These are phyloP conservation scores for Hordeum pubiflorum DNA, from an alignment of 202 grass and related monocot species.

Conservation along the genomic window DNA sequence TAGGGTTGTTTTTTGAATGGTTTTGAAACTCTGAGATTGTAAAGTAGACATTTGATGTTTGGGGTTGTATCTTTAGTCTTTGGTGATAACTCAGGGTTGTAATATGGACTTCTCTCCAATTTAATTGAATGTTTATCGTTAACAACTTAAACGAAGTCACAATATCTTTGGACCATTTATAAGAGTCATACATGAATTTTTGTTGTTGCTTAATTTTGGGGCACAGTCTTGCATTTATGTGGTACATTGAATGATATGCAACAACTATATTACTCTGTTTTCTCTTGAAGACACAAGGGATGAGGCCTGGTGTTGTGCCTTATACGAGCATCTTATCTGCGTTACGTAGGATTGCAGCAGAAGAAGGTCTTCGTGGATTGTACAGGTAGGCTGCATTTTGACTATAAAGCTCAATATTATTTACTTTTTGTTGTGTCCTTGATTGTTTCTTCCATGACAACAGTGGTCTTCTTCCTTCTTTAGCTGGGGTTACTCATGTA, in stretches of 20 bases:
- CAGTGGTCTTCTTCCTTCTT: constrained; percentile 81
- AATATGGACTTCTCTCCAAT: not conserved
- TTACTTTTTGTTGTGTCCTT: not conserved
- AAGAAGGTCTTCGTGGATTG: constrained; percentile 58
- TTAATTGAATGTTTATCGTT: not conserved
- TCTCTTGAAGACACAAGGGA: constrained; percentile 53
- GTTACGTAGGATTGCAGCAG: constrained; percentile 53
- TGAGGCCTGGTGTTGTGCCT: constrained; percentile 44
- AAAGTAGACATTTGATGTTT: too few species aligned
- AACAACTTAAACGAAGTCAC: not conserved
- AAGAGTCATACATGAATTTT: not conserved
- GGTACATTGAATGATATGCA: constrained; percentile 20
- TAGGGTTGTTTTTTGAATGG: too few species aligned
- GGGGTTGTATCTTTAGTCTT: too few species aligned
- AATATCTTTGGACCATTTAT: not conserved
- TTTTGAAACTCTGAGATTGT: too few species aligned
- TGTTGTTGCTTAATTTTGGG: not conserved
- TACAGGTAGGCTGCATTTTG: constrained; percentile 50
- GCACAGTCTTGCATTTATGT: not conserved
- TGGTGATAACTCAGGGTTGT: too few species aligned
- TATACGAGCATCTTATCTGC: constrained; percentile 69
- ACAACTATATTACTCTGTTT: not conserved
- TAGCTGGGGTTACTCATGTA: constrained; percentile 79
- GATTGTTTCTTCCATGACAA: constrained; percentile 32
- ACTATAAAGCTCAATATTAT: constrained; percentile 2